Evolutionary conservation across 2,329 filamentous ascomycete genomes (phyloP), one percentile per base, ranked within the genome.

Genomic region (Fusarium tjaetaba): DNA sequence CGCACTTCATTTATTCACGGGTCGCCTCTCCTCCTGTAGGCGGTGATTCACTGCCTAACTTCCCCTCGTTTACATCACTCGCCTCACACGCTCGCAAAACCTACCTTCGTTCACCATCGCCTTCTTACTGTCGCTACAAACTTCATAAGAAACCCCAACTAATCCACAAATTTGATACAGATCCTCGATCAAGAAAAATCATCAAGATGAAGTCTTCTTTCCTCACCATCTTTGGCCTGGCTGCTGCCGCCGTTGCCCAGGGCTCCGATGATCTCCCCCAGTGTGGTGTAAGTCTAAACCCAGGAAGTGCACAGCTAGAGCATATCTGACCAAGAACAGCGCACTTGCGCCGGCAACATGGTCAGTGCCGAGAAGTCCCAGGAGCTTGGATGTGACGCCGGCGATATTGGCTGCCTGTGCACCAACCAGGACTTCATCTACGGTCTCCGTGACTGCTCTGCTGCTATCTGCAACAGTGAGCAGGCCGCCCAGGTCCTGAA

Each of bases 191-290:
- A 75, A 71, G 61, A 51, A 64, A 66, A 75, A 46, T 60, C 72
- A 61, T 78, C 83, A 88, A 84, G 74, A 89, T 89, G 87, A 89
- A 88, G 86, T 81, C 82, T 63, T 78, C 82, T 65, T 71, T 85
- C 74, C 75, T 87, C 75, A 77, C 85, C 70, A 74, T 85, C 76
- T 82, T 82, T 79, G 78, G 83, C 72, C 77, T 86, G 62, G 82
- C 82, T 71, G 81, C 83, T 53, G 77, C 83, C 45, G 83, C 78
- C 69, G 80, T 80, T 24, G 85, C 84, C 45, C 86, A 88, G 78
- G 77, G 82, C 70, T 58, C 82, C 52, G 60, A 79, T 65, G 79
- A 81, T 62, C 85, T 89, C 57, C 84, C 87, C 39, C 65, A 78
- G 24, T 90, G 88, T 76, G 88, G 85, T 80, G 88, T 90, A 86